phyloP scores from a whole-genome alignment of 257 asterid species.

The Euphrasia confusa region DNA sequence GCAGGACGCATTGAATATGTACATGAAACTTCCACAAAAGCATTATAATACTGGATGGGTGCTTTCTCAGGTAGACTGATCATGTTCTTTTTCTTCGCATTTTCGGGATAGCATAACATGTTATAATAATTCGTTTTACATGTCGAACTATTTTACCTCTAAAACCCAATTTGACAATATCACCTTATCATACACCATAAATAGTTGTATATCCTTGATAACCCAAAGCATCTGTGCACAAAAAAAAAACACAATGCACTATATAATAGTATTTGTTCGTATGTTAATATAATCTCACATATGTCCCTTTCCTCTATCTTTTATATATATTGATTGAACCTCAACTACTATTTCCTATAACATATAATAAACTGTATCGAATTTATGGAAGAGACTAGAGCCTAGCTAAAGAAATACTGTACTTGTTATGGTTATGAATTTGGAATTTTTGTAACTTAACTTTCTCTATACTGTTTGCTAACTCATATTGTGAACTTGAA shows the following conservation, averaged over 20 bases:
- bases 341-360: not conserved
- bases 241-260: conserved; percentile 2
- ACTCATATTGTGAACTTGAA: not conserved
- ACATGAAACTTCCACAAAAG: conserved; percentile 6
- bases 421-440: conserved; percentile 9
- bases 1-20: conserved; percentile 8
- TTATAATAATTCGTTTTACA: conserved; percentile 12
- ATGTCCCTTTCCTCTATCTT: conserved; percentile 12
- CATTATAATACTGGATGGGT: conserved; percentile 12
- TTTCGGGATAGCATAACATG: not conserved
- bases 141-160: conserved; percentile 14
- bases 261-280: not conserved
- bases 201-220: conserved; percentile 12
- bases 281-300: conserved; percentile 1
- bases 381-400: not conserved
- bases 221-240: conserved; percentile 6
- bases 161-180: not conserved
- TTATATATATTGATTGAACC: conserved; percentile 4
- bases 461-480: conserved; percentile 1
- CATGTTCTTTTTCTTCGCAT: conserved; percentile 10
- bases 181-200: conserved; percentile 5
- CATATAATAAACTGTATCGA: not conserved
- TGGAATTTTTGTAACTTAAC: not conserved
- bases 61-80: conserved; percentile 8
- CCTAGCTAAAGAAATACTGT: not conserved